Conservation (phyloP, 164 flowering plant genomes). For the Aristolochia contorta region DNA sequence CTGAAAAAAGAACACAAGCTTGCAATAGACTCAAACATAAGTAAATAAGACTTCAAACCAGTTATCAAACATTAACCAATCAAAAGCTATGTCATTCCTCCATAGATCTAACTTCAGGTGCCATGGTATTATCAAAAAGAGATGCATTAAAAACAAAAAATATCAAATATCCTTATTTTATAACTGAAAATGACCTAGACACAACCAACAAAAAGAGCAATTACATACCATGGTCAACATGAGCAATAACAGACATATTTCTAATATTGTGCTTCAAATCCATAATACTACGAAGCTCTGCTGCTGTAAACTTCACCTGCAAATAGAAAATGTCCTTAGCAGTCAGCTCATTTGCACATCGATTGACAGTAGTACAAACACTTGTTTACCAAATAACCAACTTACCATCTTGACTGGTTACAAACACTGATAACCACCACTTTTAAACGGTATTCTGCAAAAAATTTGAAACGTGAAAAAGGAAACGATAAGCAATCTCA, state of each 20-base stretch:
- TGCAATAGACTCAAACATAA: no score
- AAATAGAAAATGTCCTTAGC: not conserved
- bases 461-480: no score
- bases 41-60: no score
- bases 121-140: no score
- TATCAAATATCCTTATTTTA: not conserved
- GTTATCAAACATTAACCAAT: no score
- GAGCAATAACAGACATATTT: slow-evolving; percentile 19
- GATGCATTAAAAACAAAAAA: not conserved
- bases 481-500: no score
- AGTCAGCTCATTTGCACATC: not conserved
- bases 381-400: not conserved
- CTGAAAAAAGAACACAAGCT: no score
- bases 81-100: no score
- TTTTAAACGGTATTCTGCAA: no score
- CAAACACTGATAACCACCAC: not conserved
- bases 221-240: slow-evolving; percentile 11
- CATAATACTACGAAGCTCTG: slow-evolving; percentile 21
- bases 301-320: slow-evolving; percentile 23
- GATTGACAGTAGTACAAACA: not conserved
- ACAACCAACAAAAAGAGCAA: not conserved
- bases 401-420: slow-evolving; percentile 8
- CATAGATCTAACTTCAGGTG: no score
- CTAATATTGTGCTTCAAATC: slow-evolving; percentile 19
- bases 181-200: not conserved